A percentile compares a stretch with the other conserved stretches of the same genome.
Conservation (phyloP, 306 rosid genomes). For the peach (Prunus persica) region Prunus_persica_NCBIv2 NC_034015.1:10279001-10279500, state of each 20-base stretch:
- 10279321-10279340: slow-evolving; percentile 82
- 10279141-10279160: slow-evolving; percentile 89
- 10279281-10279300: not conserved
- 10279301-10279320: slow-evolving; percentile 52
- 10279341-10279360: slow-evolving; percentile 80
- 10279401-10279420: slow-evolving; percentile 97
- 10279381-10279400: slow-evolving; percentile 96
- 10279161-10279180: slow-evolving; percentile 90
- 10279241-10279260: not conserved
- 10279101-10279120: slow-evolving; percentile 93
- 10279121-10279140: slow-evolving; percentile 92
- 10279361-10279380: slow-evolving; percentile 95
- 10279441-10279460: slow-evolving; percentile 98
- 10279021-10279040: slow-evolving; percentile 9
- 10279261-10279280: not conserved
- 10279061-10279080: slow-evolving; percentile 80
- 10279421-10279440: slow-evolving; percentile 79
- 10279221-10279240: not conserved
- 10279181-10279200: slow-evolving; percentile 60
- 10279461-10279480: slow-evolving; percentile 89
- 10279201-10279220: slow-evolving; percentile 5
- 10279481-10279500: slow-evolving; percentile 9
- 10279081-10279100: slow-evolving; percentile 99
- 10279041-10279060: slow-evolving; percentile 9
- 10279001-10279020: slow-evolving; percentile 1